These are phyloP conservation scores for Candida sp. DNA, from an alignment of 1,139 yeast species.

Conservation along the genomic window DNA sequence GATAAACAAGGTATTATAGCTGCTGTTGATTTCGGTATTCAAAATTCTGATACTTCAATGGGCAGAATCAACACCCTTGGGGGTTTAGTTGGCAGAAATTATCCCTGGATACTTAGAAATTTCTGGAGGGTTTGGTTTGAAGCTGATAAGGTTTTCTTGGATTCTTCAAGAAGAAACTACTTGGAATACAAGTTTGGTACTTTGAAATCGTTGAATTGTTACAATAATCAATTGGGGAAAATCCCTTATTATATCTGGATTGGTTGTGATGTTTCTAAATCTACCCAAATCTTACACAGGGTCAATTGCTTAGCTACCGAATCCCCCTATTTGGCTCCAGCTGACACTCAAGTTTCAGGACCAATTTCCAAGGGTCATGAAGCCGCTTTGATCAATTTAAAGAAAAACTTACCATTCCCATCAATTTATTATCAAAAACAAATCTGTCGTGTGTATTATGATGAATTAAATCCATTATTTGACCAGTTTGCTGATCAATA, in stretches of 20 bases:
- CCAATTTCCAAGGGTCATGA: constrained; percentile 67
- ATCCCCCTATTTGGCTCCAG: constrained; percentile 75
- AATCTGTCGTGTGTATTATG: constrained; percentile 77
- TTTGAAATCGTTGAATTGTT: constrained; percentile 64
- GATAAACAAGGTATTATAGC: constrained; percentile 59
- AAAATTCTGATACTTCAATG: constrained; percentile 56
- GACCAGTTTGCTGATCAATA: constrained; percentile 74
- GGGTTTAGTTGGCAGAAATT: constrained; percentile 66
- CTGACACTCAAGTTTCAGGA: constrained; percentile 15
- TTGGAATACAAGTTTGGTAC: constrained; percentile 82
- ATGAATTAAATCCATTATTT: constrained; percentile 64
- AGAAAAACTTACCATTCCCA: constrained; percentile 71
- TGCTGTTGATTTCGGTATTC: constrained; percentile 80
- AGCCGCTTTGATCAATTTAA: constrained; percentile 62
- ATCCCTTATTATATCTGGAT: constrained; percentile 84
- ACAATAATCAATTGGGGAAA: constrained; percentile 61
- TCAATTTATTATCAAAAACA: constrained; percentile 74
- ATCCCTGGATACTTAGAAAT: constrained; percentile 72
- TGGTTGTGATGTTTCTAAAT: constrained; percentile 69
- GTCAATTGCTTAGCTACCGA: constrained; percentile 75
- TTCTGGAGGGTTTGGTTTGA: constrained; percentile 91
- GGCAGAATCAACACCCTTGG: constrained; percentile 78
- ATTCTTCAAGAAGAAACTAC: constrained; percentile 78
- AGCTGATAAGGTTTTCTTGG: constrained; percentile 76
- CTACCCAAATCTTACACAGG: constrained; percentile 57